Conservation (phyloP, 768 basidiomycete species). For the Termitomyces sp. region DNA sequence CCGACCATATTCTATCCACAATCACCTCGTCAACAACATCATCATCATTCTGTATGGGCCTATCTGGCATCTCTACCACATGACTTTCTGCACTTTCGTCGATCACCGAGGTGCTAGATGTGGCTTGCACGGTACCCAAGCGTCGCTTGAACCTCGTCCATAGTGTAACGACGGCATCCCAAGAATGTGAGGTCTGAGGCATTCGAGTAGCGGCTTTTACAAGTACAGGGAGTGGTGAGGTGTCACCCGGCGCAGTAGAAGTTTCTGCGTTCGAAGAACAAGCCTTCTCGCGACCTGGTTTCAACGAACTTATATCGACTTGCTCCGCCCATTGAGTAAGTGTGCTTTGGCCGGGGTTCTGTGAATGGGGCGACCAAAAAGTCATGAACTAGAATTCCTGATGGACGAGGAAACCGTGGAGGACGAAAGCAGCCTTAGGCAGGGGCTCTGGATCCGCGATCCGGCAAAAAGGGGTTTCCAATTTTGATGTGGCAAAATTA, state of each 20-base stretch:
- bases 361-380: conserved; percentile 12
- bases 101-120: conserved; percentile 47
- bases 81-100: conserved; percentile 45
- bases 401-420: not conserved
- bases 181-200: conserved; percentile 21
- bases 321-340: conserved; percentile 16
- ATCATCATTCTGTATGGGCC: conserved; percentile 20
- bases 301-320: conserved; percentile 9
- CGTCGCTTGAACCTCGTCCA: conserved; percentile 47
- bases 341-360: conserved; percentile 6
- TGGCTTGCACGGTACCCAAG: conserved; percentile 50
- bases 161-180: conserved; percentile 26
- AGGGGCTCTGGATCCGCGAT: not conserved
- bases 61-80: conserved; percentile 20
- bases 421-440: not conserved
- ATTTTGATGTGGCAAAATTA: not conserved
- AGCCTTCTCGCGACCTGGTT: conserved; percentile 8
- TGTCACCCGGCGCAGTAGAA: conserved; percentile 21
- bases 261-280: conserved; percentile 13
- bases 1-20: conserved; percentile 67
- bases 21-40: conserved; percentile 64
- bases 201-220: conserved; percentile 21
- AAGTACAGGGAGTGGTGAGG: conserved; percentile 39
- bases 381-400: conserved; percentile 9
- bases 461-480: conserved; percentile 5